Percentiles rank a stretch among this genome's conserved stretches.
Conservation (phyloP, 805 yeast genomes). For the Sugiyamaella americana region DNA sequence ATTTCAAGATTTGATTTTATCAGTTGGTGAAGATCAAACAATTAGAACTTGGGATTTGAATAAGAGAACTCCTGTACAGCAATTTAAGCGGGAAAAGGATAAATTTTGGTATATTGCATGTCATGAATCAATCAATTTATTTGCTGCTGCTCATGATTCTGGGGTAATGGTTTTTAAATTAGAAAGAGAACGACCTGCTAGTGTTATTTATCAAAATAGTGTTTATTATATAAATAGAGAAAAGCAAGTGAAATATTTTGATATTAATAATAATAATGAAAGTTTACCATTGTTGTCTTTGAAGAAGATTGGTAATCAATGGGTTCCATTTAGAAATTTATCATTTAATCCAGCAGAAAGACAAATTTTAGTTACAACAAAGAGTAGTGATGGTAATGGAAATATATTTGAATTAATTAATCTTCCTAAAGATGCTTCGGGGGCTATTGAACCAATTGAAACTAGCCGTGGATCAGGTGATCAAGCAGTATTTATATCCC, state of each 20-base stretch:
- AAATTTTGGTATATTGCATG: conserved; percentile 89
- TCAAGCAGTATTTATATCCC: conserved; percentile 84
- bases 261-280: conserved; percentile 55
- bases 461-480: conserved; percentile 73
- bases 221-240: conserved; percentile 73
- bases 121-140: conserved; percentile 85
- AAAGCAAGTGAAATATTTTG: conserved; percentile 78
- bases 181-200: conserved; percentile 97
- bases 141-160: conserved; percentile 94
- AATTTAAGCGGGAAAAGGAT: conserved; percentile 88
- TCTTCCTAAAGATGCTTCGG: conserved; percentile 80
- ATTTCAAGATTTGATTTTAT: conserved; percentile 80
- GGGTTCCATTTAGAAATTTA: conserved; percentile 78
- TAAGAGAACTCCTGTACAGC: conserved; percentile 87
- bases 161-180: conserved; percentile 98
- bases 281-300: conserved; percentile 77
- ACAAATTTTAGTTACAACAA: conserved; percentile 55
- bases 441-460: conserved; percentile 90
- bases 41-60: conserved; percentile 95
- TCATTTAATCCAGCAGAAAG: conserved; percentile 92
- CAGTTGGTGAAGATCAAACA: conserved; percentile 95
- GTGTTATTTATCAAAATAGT: conserved; percentile 62
- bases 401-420: conserved; percentile 61
- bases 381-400: conserved; percentile 42
- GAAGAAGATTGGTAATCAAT: conserved; percentile 76